phyloP scores from a whole-genome alignment of 179 eudicot species.

The Monotropa hypopitys region DNA sequence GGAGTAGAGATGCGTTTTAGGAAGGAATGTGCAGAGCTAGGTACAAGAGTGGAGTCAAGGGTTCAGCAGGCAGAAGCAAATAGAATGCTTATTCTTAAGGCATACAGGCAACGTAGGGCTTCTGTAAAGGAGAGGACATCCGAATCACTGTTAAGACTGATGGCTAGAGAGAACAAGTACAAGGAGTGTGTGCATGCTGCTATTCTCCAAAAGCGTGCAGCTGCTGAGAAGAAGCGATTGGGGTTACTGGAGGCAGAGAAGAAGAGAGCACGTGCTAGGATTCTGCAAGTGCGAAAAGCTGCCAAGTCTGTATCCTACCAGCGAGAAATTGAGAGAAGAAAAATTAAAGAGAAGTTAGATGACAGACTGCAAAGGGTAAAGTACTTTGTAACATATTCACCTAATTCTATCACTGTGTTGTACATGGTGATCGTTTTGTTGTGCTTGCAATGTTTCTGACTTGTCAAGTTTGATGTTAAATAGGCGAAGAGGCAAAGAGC shows the following conservation, averaged over 20 bases:
- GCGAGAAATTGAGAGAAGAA: constrained; percentile 70
- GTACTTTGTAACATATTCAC: not conserved
- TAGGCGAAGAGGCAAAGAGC: constrained; percentile 92
- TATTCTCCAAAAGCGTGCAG: constrained; percentile 72
- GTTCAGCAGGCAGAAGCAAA: constrained; percentile 85
- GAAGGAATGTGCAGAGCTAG: constrained; percentile 66
- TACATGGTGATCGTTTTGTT: not conserved
- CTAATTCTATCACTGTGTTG: not conserved
- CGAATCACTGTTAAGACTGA: constrained; percentile 56
- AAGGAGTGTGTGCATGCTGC: constrained; percentile 81
- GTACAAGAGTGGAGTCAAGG: constrained; percentile 64
- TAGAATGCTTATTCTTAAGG: constrained; percentile 62
- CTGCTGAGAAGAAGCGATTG: constrained; percentile 81
- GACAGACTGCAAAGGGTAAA: constrained; percentile 76
- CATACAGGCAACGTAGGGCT: constrained; percentile 64
- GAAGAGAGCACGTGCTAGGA: constrained; percentile 65
- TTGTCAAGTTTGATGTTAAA: constrained; percentile 2
- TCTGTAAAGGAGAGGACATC: constrained; percentile 63
- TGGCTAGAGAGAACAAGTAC: constrained; percentile 65
- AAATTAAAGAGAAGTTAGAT: constrained; percentile 56
- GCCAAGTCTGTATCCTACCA: constrained; percentile 52
- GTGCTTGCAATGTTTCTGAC: not conserved
- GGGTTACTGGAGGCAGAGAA: constrained; percentile 79
- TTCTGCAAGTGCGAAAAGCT: constrained; percentile 50
- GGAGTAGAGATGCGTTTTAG: constrained; percentile 59